A percentile compares a stretch with the other conserved stretches of the same genome.
phyloP scores from a whole-genome alignment of 1,139 yeast species.

The Pichiaceae sp. region DNA sequence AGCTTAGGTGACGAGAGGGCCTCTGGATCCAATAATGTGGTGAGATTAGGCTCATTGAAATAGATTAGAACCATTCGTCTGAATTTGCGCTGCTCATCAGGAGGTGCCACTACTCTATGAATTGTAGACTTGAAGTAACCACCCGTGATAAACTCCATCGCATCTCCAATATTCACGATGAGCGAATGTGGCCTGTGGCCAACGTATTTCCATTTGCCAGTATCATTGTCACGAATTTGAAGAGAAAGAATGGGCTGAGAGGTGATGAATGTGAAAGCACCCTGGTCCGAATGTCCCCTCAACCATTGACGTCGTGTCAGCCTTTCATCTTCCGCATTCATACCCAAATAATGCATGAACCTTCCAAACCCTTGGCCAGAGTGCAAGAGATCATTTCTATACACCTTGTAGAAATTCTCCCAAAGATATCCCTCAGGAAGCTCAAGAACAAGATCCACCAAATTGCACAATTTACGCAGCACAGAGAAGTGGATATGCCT shows the following conservation, averaged over 20 bases:
- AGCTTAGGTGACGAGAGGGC: constrained; percentile 31
- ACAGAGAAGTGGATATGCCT: constrained; percentile 28
- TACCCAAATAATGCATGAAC: constrained; percentile 31
- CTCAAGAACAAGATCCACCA: constrained; percentile 34
- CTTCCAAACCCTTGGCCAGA: constrained; percentile 36
- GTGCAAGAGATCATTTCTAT: constrained; percentile 20
- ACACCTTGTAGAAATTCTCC: constrained; percentile 26
- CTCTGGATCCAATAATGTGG: constrained; percentile 33
- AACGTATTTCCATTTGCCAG: constrained; percentile 42
- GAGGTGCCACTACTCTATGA: constrained; percentile 40
- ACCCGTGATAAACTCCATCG: constrained; percentile 39
- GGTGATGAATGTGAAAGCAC: constrained; percentile 40
- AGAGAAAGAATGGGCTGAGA: constrained; percentile 42
- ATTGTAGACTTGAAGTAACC: constrained; percentile 40
- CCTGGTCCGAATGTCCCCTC: constrained; percentile 43
- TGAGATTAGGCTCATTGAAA: constrained; percentile 27
- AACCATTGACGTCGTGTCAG: constrained; percentile 34
- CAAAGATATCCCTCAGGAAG: constrained; percentile 35
- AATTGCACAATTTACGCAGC: constrained; percentile 26
- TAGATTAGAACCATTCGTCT: constrained; percentile 36
- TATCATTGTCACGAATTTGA: constrained; percentile 38
- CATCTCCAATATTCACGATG: constrained; percentile 43
- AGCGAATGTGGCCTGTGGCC: constrained; percentile 36
- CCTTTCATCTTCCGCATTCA: constrained; percentile 21
- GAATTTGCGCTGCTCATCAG: constrained; percentile 31